phyloP scores from a whole-genome alignment of 331 rosid genomes.

The Quercus lobata region DNA sequence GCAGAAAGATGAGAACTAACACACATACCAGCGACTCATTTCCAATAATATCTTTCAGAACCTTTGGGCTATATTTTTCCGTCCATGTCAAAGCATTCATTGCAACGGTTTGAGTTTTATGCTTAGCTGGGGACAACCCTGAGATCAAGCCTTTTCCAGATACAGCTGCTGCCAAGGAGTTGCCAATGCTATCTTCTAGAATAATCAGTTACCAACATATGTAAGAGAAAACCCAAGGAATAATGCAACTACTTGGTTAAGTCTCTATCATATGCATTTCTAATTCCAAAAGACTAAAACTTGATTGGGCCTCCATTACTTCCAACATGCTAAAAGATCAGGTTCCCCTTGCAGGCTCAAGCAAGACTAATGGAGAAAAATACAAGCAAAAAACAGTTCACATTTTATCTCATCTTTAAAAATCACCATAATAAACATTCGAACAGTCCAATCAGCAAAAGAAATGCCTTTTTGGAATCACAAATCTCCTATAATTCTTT shows the following conservation, averaged over 20 bases:
- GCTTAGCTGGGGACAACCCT: conserved; percentile 44
- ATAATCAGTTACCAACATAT: background rate
- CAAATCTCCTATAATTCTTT: background rate
- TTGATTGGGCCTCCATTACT: background rate
- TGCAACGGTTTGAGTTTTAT: conserved; percentile 23
- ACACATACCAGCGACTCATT: conserved; percentile 82
- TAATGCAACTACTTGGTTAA: background rate
- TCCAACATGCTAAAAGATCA: background rate
- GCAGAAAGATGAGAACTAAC: conserved; percentile 20
- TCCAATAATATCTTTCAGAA: conserved; percentile 70
- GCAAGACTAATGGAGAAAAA: background rate
- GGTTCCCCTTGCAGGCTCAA: background rate
- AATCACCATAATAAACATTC: background rate
- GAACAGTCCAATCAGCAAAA: background rate
- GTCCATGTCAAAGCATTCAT: conserved; percentile 65
- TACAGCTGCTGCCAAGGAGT: conserved; percentile 33
- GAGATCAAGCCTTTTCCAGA: conserved; percentile 36
- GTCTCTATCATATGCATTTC: background rate
- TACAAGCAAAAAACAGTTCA: background rate
- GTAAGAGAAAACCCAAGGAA: conserved; percentile 2
- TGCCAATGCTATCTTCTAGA: conserved; percentile 23
- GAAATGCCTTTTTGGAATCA: background rate
- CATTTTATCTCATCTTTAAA: background rate
- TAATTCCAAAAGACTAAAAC: background rate
- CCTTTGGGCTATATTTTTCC: conserved; percentile 77